Conservation (phyloP, 2,329 filamentous ascomycete genomes). For the Neophaeococcomyces mojaviensis region DNA sequence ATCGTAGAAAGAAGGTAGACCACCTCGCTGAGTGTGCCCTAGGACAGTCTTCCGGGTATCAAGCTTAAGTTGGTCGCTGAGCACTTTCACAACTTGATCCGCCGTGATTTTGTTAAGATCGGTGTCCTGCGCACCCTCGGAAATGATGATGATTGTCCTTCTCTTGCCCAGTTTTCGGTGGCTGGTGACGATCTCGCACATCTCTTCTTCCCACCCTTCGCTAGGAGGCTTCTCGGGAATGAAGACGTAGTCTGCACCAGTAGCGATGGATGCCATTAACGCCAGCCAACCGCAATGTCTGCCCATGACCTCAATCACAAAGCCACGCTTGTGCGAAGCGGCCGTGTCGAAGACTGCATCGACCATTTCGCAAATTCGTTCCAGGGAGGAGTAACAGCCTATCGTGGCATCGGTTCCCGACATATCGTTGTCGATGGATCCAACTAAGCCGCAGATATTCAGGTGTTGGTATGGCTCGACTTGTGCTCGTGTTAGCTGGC, state of each 20-base stretch:
- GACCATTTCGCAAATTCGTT: conserved; percentile 88
- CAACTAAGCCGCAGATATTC: conserved; percentile 93
- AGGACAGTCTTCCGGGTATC: conserved; percentile 93
- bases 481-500: conserved; percentile 64
- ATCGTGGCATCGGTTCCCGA: conserved; percentile 96
- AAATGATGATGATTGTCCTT: conserved; percentile 96
- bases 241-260: conserved; percentile 92
- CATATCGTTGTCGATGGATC: conserved; percentile 97
- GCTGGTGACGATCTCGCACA: conserved; percentile 69
- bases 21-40: conserved; percentile 94
- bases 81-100: conserved; percentile 73
- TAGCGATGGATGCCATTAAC: conserved; percentile 90
- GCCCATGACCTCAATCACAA: conserved; percentile 98
- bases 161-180: conserved; percentile 85
- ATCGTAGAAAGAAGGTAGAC: conserved; percentile 86
- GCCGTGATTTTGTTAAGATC: conserved; percentile 77
- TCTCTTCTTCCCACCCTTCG: conserved; percentile 81
- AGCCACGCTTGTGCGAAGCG: conserved; percentile 89
- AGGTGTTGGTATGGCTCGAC: conserved; percentile 71
- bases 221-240: conserved; percentile 88
- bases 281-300: conserved; percentile 96
- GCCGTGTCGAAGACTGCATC: conserved; percentile 92
- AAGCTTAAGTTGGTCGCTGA: conserved; percentile 71
- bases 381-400: conserved; percentile 88
- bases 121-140: conserved; percentile 84